These are phyloP conservation scores for Malus orientalis DNA, from an alignment of 306 rosid species.

Conservation along the genomic window DNA sequence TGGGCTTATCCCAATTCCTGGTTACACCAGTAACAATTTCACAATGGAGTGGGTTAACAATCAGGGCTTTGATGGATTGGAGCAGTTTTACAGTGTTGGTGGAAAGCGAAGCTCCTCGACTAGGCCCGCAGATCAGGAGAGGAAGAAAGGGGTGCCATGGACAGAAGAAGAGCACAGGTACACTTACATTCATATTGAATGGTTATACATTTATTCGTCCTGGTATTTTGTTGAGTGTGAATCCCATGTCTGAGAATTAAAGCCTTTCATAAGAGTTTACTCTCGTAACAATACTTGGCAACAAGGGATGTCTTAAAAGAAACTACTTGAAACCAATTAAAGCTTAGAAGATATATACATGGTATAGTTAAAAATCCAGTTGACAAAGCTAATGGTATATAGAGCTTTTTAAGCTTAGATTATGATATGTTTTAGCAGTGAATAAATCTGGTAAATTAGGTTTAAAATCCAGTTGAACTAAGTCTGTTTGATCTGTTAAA, in stretches of 20 bases:
- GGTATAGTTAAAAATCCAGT: neutral
- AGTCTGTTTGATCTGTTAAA: constrained; percentile 9
- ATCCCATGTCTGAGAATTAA: neutral
- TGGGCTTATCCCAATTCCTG: constrained; percentile 67
- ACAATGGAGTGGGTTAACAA: constrained; percentile 59
- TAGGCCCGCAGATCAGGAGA: constrained; percentile 68
- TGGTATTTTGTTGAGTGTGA: neutral
- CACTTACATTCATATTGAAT: constrained; percentile 11
- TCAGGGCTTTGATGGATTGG: constrained; percentile 56
- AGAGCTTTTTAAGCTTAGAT: neutral
- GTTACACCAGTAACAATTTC: constrained; percentile 46
- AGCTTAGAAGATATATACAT: neutral
- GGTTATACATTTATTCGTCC: neutral
- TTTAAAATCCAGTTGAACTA: too few species aligned
- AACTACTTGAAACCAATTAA: neutral
- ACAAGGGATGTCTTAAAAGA: neutral
- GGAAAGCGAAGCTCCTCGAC: constrained; percentile 49
- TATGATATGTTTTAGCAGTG: neutral
- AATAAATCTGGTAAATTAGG: too few species aligned
- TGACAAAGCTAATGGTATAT: neutral
- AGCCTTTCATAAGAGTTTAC: neutral
- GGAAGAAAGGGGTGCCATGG: constrained; percentile 94
- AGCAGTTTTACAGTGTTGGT: constrained; percentile 47
- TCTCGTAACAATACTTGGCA: neutral
- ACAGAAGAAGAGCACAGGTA: constrained; percentile 94